Base-by-base conservation (phyloP, 2,329 filamentous ascomycete species). In the Colletotrichum endophyticum region DNA sequence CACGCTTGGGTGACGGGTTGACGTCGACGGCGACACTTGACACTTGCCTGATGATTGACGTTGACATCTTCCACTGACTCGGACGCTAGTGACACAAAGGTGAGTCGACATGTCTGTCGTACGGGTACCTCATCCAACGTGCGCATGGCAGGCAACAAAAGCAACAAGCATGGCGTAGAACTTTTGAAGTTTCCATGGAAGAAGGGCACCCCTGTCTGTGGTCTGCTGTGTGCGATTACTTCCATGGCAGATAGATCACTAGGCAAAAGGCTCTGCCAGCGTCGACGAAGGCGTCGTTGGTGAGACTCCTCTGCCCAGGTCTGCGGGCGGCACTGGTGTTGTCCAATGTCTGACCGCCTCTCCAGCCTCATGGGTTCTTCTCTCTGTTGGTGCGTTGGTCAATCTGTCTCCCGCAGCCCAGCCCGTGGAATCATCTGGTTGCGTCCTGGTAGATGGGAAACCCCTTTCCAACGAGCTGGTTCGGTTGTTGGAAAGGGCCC, bases 51-150 rank as follows among this genome's bases (percentile, higher is more conserved):
- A 53, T 53, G n/a, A 53, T 53, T 36, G 36, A 63, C 56, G 30
- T 68, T 63, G 44, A 73, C 39, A 68, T 59, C 49, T 70, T 66
- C 39, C 39, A 19, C 28, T 56, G 57, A 63, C 27, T 49, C 32
- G 70, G 53, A 22, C 56, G 62, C 56, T 49, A 59, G 73, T 69
- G 39, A 27, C 32, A 73, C 64, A 39, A 68, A 32, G 32, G 44
- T 64, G 70, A 73, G 73, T 68, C 62, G 73, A 73, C 32, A 49
- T 34, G 72, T 64, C 63, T 34, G 72, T 64, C 63, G 44, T 63
- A 63, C 57, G 70, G 63, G 63, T 30, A 59, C 27, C 30, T 67
- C 56, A 22, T 57, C 70, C 69, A 73, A 75, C 62, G 56, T 57
- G 30, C 34, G 70, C 34, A 63, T 69, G 64, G 44, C 30, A 68